phyloP scores from a whole-genome alignment of 2,329 filamentous ascomycete species.

The Ophiostoma perfectum region DNA sequence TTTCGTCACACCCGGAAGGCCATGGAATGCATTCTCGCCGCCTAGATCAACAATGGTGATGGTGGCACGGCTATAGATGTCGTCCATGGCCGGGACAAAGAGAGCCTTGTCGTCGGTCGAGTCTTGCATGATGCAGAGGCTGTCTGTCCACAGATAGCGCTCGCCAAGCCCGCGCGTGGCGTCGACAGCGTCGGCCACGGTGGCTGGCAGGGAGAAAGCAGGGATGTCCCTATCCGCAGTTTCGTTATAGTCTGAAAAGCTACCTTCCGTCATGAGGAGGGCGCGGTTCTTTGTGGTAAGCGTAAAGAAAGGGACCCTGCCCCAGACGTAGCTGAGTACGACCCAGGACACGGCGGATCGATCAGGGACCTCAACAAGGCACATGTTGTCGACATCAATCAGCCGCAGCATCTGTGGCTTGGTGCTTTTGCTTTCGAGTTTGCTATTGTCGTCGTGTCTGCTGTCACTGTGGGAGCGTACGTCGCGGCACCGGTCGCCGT shows the following conservation, averaged over 20 bases:
- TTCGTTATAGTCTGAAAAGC: not conserved
- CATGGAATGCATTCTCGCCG: constrained; percentile 7
- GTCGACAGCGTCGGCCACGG: constrained; percentile 11
- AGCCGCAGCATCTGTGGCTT: constrained; percentile 14
- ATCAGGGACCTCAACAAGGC: not conserved
- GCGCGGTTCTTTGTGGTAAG: constrained; percentile 1
- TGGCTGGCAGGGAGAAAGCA: not conserved
- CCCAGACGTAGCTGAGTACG: constrained; percentile 17
- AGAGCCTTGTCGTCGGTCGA: constrained; percentile 14
- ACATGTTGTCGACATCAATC: constrained; percentile 12
- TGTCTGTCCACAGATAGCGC: constrained; percentile 27
- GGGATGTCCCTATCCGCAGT: not conserved
- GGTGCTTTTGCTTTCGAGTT: not conserved
- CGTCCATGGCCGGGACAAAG: constrained; percentile 24
- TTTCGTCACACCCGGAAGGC: not conserved
- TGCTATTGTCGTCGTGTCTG: not conserved
- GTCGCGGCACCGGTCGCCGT: not conserved
- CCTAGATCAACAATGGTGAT: constrained; percentile 22
- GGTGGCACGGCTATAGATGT: constrained; percentile 24
- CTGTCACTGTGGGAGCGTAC: not conserved
- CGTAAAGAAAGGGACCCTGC: not conserved
- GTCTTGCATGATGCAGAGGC: constrained; percentile 26
- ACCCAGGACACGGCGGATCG: not conserved
- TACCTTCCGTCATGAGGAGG: not conserved
- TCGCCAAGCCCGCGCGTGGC: constrained; percentile 21